These are phyloP conservation scores for Talaromyces rugulosus DNA, from an alignment of 2,329 filamentous ascomycete species.

Conservation along the genomic window DNA sequence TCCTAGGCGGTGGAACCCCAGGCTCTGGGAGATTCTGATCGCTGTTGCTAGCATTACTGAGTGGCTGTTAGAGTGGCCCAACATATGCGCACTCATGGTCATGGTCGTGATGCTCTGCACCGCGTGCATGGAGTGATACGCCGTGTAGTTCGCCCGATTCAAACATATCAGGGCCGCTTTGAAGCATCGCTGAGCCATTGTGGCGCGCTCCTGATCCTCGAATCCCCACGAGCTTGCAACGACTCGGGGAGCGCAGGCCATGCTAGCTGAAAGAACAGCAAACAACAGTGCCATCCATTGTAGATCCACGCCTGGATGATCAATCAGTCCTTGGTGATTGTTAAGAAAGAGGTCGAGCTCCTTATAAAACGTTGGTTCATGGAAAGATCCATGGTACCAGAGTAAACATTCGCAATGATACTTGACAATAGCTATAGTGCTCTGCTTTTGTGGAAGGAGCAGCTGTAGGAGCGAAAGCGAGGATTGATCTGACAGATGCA, in stretches of 20 bases:
- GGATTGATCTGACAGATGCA: conserved; percentile 3
- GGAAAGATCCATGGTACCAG: conserved; percentile 38
- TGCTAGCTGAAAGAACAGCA: conserved; percentile 40
- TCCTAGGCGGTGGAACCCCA: conserved; percentile 43
- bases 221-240: conserved; percentile 44
- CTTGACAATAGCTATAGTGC: conserved; percentile 21
- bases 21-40: conserved; percentile 44
- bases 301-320: conserved; percentile 31
- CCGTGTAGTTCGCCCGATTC: conserved; percentile 45
- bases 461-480: conserved; percentile 27
- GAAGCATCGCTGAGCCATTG: conserved; percentile 44
- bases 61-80: conserved; percentile 47
- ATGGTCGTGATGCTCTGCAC: conserved; percentile 46
- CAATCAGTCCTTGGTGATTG: conserved; percentile 29
- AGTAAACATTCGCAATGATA: conserved; percentile 38
- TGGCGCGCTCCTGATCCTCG: conserved; percentile 35
- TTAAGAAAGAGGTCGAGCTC: conserved; percentile 26
- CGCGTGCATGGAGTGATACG: conserved; percentile 39
- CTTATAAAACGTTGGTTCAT: conserved; percentile 34
- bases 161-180: conserved; percentile 44
- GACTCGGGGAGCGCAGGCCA: conserved; percentile 37
- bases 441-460: conserved; percentile 26
- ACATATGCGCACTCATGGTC: conserved; percentile 48
- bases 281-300: conserved; percentile 47
- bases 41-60: conserved; percentile 44